phyloP scores from a whole-genome alignment of 768 basidiomycete genomes.

The Lactarius hatsudake region DNA sequence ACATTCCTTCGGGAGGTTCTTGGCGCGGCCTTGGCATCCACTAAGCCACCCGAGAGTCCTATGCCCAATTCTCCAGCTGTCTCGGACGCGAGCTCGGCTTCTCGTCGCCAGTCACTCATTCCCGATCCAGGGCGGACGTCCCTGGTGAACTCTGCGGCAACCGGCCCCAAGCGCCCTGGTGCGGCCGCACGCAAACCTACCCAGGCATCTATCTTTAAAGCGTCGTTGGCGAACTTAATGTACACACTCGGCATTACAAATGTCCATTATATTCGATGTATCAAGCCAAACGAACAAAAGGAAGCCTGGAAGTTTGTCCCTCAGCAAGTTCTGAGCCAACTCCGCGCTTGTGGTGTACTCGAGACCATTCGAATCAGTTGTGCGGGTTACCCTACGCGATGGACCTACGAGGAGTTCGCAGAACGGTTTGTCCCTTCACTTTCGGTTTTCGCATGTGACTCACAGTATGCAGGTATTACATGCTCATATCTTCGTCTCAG shows the following conservation, averaged over 20 bases:
- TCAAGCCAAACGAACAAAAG: conserved; percentile 98
- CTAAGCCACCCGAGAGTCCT: conserved; percentile 62
- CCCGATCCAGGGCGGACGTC: conserved; percentile 83
- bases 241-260: conserved; percentile 96
- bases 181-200: conserved; percentile 87
- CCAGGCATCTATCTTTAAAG: conserved; percentile 97
- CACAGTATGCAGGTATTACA: conserved; percentile 73
- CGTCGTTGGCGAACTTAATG: conserved; percentile 90
- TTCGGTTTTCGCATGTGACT: conserved; percentile 9
- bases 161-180: conserved; percentile 59
- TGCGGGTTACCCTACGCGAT: conserved; percentile 96
- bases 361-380: conserved; percentile 99
- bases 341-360: conserved; percentile 96
- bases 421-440: conserved; percentile 64
- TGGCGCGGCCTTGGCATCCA: conserved; percentile 80
- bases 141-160: conserved; percentile 52
- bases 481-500: conserved; percentile 83
- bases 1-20: conserved; percentile 92
- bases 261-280: conserved; percentile 98
- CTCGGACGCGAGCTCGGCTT: conserved; percentile 75
- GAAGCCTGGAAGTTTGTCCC: conserved; percentile 96
- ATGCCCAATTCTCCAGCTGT: conserved; percentile 71
- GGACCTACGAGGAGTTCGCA: conserved; percentile 98
- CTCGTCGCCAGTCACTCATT: conserved; percentile 79
- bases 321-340: conserved; percentile 90